A percentile compares a stretch with the other conserved stretches of the same genome.
phyloP scores from a whole-genome alignment of 2,329 filamentous ascomycete species.

The Acrodontium crateriforme region DNA sequence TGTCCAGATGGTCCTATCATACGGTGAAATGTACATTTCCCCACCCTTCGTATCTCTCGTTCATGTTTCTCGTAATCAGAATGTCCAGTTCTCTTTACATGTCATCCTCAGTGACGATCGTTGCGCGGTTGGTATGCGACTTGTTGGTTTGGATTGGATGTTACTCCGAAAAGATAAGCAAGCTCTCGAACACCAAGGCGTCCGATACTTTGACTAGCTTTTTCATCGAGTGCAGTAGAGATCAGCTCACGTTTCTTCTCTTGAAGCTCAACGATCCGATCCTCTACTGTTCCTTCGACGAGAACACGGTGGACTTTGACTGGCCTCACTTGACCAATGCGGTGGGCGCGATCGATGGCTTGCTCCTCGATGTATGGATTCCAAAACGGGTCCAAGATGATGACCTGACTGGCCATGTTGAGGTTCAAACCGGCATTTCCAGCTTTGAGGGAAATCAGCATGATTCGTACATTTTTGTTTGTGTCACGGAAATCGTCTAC shows the following conservation, averaged over 20 bases:
- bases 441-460: conserved; percentile 67
- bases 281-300: conserved; percentile 67
- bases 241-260: conserved; percentile 66
- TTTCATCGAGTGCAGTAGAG: conserved; percentile 66
- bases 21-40: no score
- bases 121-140: conserved; percentile 10
- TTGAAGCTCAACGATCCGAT: conserved; percentile 69
- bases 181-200: conserved; percentile 55
- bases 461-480: conserved; percentile 44
- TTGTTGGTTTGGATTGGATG: conserved; percentile 11
- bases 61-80: no score
- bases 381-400: conserved; percentile 89
- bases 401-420: conserved; percentile 67
- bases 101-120: background rate
- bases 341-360: conserved; percentile 77
- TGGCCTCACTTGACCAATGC: conserved; percentile 62
- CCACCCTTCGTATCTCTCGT: no score
- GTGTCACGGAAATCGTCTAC: conserved; percentile 54
- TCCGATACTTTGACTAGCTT: conserved; percentile 50
- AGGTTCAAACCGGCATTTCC: conserved; percentile 81
- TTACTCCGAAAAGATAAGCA: conserved; percentile 50
- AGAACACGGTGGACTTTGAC: conserved; percentile 73
- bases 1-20: no score
- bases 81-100: no score
- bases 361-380: conserved; percentile 90